Conservation (phyloP, 2,329 filamentous ascomycete species). For the Botrytis hyacinthi region DNA sequence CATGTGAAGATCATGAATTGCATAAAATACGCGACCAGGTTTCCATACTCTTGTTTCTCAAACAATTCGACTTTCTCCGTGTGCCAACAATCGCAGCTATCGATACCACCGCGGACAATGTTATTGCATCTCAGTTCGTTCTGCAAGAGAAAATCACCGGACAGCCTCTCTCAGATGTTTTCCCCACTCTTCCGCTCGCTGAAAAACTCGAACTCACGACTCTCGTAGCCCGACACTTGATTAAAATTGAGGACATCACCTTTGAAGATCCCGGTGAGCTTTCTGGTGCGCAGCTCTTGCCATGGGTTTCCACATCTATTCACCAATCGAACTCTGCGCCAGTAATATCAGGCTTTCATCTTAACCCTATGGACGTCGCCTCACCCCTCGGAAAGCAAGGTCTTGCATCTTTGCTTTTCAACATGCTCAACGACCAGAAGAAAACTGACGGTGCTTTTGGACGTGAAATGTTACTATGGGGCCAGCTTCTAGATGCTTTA, state of each 20-base stretch:
- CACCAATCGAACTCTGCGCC: not conserved
- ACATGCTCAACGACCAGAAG: not conserved
- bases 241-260: conserved; percentile 20
- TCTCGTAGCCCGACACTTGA: conserved; percentile 15
- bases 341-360: not conserved
- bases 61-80: conserved; percentile 8
- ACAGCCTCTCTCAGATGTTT: not conserved
- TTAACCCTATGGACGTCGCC: not conserved
- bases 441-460: rapidly evolving
- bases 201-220: conserved; percentile 26
- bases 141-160: conserved; percentile 26
- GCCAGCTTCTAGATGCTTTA: conserved; percentile 9
- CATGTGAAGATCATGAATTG: not conserved
- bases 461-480: rapidly evolving
- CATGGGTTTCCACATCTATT: not conserved
- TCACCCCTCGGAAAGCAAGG: not conserved
- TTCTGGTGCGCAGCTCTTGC: not conserved
- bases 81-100: conserved; percentile 21
- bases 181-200: conserved; percentile 17
- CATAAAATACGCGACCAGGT: conserved; percentile 25
- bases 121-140: conserved; percentile 23
- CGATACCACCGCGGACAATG: conserved; percentile 26
- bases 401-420: not conserved
- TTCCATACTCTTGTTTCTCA: conserved; percentile 15
- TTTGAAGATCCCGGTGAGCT: conserved; percentile 21